A percentile compares a stretch with the other conserved stretches of the same genome.
phyloP scores from a whole-genome alignment of 352 stramenopile species.

The Pythium utonaiense region DNA sequence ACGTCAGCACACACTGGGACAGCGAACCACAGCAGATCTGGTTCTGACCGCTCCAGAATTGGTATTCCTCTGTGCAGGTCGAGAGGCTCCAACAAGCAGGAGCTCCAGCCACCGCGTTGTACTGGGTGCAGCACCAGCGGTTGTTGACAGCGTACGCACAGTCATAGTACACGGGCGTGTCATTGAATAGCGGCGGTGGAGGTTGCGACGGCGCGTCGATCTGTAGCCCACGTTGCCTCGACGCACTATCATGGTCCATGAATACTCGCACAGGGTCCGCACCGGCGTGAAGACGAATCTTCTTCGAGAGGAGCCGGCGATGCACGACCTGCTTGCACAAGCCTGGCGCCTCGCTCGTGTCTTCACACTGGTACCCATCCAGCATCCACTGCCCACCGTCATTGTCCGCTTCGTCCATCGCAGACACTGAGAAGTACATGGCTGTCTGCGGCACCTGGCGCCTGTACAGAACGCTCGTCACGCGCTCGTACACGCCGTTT shows the following conservation, averaged over 20 bases:
- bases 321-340: conserved; percentile 26
- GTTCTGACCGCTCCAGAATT: conserved; percentile 41
- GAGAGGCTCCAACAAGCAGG: conserved; percentile 40
- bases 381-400: conserved; percentile 30
- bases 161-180: conserved; percentile 37
- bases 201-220: conserved; percentile 25
- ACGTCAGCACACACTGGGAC: conserved; percentile 35
- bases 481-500: conserved; percentile 13
- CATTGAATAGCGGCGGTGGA: conserved; percentile 24
- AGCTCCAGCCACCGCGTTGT: conserved; percentile 22
- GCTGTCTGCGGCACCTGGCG: conserved; percentile 26
- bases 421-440: conserved; percentile 38
- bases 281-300: neutral
- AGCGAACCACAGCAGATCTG: conserved; percentile 43
- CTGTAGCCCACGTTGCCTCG: conserved; percentile 25
- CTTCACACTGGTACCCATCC: conserved; percentile 37
- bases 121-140: conserved; percentile 46
- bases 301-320: neutral
- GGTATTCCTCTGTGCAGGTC: conserved; percentile 31
- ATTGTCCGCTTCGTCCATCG: neutral
- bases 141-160: conserved; percentile 29
- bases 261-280: conserved; percentile 1
- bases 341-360: neutral
- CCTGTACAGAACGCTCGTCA: conserved; percentile 22
- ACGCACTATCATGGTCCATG: neutral